Evolutionary conservation across 345 rosid genomes (phyloP).

Genomic region (Populus davidiana): DNA sequence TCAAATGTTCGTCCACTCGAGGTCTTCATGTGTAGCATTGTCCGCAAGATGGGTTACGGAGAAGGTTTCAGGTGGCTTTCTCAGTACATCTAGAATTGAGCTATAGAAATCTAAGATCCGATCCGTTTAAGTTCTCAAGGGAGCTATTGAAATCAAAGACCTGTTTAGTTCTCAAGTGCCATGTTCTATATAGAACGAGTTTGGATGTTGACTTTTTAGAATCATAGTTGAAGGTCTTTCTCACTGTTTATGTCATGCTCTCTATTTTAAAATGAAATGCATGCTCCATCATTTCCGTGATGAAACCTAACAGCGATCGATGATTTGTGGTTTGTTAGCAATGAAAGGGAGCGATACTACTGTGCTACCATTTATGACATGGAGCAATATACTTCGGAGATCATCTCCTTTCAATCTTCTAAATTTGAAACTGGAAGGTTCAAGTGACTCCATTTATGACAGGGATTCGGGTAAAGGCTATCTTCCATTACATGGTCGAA

Average conservation of each 20-base stretch:
- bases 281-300: not conserved
- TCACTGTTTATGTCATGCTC: not conserved
- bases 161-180: not conserved
- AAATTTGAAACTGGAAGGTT: no score
- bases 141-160: not conserved
- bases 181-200: conserved; percentile 22
- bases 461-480: no score
- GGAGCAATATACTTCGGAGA: no score
- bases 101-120: not conserved
- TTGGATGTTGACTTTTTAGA: conserved; percentile 8
- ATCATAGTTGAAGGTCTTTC: conserved; percentile 7
- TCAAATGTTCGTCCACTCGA: conserved; percentile 60
- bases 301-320: not conserved
- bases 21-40: conserved; percentile 77
- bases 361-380: not conserved
- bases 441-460: no score
- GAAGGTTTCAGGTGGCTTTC: conserved; percentile 82
- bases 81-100: conserved; percentile 56
- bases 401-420: no score
- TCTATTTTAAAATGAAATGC: not conserved
- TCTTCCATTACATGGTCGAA: no score
- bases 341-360: not conserved
- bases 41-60: conserved; percentile 73
- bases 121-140: not conserved
- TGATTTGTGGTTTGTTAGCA: not conserved